These are phyloP conservation scores for Mediolabrus comicus DNA, from an alignment of 108 stramenopile species.

Conservation along the genomic window DNA sequence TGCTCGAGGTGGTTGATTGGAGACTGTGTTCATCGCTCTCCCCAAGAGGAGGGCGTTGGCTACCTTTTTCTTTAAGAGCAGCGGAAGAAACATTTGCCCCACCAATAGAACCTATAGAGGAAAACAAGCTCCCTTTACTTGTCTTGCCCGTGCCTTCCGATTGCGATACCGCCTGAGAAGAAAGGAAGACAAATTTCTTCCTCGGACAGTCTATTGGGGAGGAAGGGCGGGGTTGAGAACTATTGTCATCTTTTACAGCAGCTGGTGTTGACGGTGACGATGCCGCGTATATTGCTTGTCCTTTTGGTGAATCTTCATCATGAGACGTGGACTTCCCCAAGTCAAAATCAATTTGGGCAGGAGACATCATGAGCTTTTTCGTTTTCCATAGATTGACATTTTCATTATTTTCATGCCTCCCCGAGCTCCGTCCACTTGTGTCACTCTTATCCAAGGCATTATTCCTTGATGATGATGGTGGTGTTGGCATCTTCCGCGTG, in stretches of 20 bases:
- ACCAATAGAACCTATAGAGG: neutral
- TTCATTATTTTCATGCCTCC: neutral
- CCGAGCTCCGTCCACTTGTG: neutral
- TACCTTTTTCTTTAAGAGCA: neutral
- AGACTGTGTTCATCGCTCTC: neutral
- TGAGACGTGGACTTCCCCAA: neutral
- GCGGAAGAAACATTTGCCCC: neutral
- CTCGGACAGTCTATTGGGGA: neutral
- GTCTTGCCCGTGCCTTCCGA: neutral
- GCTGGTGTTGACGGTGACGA: neutral
- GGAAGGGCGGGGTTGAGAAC: too few relatives aligned
- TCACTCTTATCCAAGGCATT: neutral
- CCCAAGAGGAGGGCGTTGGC: neutral
- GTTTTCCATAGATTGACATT: neutral
- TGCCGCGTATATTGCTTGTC: neutral
- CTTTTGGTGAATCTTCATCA: neutral
- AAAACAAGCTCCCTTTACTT: neutral
- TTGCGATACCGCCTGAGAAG: neutral
- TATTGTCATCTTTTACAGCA: neutral
- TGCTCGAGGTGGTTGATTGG: neutral
- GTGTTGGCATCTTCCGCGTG: neutral
- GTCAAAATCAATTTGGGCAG: neutral
- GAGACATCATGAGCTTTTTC: neutral
- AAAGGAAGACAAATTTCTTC: neutral
- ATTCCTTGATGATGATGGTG: neutral